Evolutionary conservation across 495 filamentous ascomycete genomes (phyloP).

Genomic region (Lepraria neglecta): DNA sequence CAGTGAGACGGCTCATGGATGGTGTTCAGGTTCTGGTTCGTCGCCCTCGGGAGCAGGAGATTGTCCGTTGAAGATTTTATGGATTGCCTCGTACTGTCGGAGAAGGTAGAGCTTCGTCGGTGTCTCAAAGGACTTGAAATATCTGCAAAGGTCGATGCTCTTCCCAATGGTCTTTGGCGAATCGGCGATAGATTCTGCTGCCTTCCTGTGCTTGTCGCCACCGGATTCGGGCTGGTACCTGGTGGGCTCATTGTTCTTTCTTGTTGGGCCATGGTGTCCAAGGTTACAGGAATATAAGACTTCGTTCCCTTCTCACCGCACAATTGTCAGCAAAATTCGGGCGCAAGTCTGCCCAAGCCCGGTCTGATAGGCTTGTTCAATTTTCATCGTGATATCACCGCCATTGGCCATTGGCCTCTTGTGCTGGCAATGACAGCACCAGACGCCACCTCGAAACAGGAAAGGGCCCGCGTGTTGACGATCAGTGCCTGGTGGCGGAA

Average conservation of each 20-base stretch:
- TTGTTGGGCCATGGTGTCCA: slow-evolving; percentile 15
- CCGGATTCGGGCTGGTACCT: not conserved
- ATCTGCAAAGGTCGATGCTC: slow-evolving; percentile 40
- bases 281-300: not conserved
- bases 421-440: not conserved
- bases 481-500: not conserved
- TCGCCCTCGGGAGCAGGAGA: slow-evolving; percentile 59
- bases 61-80: slow-evolving; percentile 67
- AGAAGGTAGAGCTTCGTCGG: slow-evolving; percentile 69
- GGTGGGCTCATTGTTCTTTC: slow-evolving; percentile 13
- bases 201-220: slow-evolving; percentile 15
- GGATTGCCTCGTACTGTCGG: slow-evolving; percentile 59
- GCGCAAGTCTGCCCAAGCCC: not conserved
- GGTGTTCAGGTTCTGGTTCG: slow-evolving; percentile 24
- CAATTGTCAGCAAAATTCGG: not conserved
- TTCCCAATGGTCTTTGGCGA: slow-evolving; percentile 39
- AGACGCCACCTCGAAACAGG: slow-evolving; percentile 1
- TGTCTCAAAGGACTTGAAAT: slow-evolving; percentile 33
- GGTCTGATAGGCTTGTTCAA: not conserved
- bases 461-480: not conserved
- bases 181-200: slow-evolving; percentile 28
- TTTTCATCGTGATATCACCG: not conserved
- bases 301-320: not conserved
- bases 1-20: slow-evolving; percentile 55
- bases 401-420: not conserved